Evolutionary conservation across 345 rosid genomes (phyloP), one percentile per base, ranked within the genome.

Genomic region (Pistacia integerrima): DNA sequence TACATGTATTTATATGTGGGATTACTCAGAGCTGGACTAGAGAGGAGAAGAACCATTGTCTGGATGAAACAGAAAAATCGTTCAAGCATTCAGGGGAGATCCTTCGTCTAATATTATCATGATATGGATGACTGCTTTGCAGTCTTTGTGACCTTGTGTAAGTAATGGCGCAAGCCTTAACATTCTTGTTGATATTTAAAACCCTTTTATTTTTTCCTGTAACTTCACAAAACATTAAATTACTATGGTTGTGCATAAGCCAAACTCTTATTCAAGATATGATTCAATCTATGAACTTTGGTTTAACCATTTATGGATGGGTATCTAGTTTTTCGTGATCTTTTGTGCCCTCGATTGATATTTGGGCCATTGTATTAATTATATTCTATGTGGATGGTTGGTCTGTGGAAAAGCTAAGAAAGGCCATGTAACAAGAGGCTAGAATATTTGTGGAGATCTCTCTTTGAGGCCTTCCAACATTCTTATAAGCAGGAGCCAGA

Each of bases 11-110:
- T 67, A 22, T 70, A 38, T 72, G 14, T 16, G 18, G 58, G 62
- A 51, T 73, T 74, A 38, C 57, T 35, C 90, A 92, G 97, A 82
- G 84, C 65, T 96, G 99, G 99, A 96, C 88, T 0, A 88, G 97
- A 79, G 93, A 90, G 51, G 97, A 92, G 82, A 96, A 96, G 91
- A 78, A 88, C 63, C 98, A 85, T 79, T 96, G 99, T 85, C 82
- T 96, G 88, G 97, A 90, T 75, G 99, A 96, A 88, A 96, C 97
- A 0, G 93, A 92, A 84, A 93, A 90, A 85, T 96, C 99, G 1
- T 96, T 96, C 86, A 91, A 92, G 83, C 69, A 85, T 81, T 96
- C 97, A 0, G 98, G 99, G 52, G 91, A 96, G 63, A 90, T 96
- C 74, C 98, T 96, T 65, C 97, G 98, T 68, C 82, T 93, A 41